Conservation (phyloP, 805 yeast genomes). For the Schwanniomyces polymorphus region DNA sequence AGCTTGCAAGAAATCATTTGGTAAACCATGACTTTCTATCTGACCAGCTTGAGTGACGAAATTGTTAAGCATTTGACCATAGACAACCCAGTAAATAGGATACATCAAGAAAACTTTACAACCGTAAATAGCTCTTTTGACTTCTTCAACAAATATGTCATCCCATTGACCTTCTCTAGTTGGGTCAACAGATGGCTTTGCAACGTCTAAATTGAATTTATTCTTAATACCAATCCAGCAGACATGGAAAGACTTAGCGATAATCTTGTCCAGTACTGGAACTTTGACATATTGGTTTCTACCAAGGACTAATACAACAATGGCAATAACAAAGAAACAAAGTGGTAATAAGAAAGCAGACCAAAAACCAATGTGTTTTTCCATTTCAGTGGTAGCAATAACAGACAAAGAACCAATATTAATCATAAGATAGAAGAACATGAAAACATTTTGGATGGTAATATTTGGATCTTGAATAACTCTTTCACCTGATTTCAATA, state of each 20-base stretch:
- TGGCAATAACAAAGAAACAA: slow-evolving; percentile 53
- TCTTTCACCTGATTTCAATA: slow-evolving; percentile 39
- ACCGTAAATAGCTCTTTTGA: slow-evolving; percentile 61
- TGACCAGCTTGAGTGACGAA: slow-evolving; percentile 73
- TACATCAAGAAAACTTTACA: slow-evolving; percentile 72
- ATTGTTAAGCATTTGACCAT: slow-evolving; percentile 69
- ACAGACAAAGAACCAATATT: slow-evolving; percentile 75
- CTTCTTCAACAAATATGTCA: slow-evolving; percentile 74
- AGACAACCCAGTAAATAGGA: slow-evolving; percentile 74
- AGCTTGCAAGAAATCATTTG: slow-evolving; percentile 77
- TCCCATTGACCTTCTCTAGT: slow-evolving; percentile 55
- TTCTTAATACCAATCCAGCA: slow-evolving; percentile 45
- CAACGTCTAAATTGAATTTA: slow-evolving; percentile 50
- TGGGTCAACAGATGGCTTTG: slow-evolving; percentile 58
- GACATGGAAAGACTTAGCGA: slow-evolving; percentile 51
- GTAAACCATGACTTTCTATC: slow-evolving; percentile 74
- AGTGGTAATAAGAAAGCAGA: slow-evolving; percentile 75
- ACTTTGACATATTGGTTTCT: slow-evolving; percentile 54
- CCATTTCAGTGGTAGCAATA: slow-evolving; percentile 75
- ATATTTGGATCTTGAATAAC: slow-evolving; percentile 60
- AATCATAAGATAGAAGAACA: slow-evolving; percentile 74
- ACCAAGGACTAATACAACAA: slow-evolving; percentile 53
- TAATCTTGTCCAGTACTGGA: slow-evolving; percentile 62
- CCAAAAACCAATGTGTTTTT: slow-evolving; percentile 65
- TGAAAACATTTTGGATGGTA: slow-evolving; percentile 71